Percentiles rank a stretch among this genome's conserved stretches.
Conservation (phyloP, 495 filamentous ascomycete species). For the Penicillium steckii region DNA sequence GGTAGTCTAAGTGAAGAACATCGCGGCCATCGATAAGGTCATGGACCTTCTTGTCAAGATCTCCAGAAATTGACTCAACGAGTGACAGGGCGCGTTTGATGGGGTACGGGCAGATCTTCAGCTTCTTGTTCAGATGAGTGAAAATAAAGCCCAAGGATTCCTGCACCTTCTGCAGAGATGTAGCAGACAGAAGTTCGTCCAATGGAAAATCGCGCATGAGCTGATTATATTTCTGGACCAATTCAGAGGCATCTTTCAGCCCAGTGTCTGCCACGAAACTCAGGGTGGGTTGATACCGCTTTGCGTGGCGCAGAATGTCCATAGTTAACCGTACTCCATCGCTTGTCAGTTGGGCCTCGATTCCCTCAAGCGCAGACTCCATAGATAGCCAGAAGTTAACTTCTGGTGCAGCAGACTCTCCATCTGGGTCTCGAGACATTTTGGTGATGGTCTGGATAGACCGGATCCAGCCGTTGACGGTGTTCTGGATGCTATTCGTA, state of each 20-base stretch:
- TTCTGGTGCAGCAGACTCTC: slow-evolving; percentile 89
- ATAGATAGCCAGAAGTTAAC: slow-evolving; percentile 98
- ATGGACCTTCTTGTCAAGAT: slow-evolving; percentile 84
- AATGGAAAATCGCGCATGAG: slow-evolving; percentile 97
- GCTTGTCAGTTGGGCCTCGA: slow-evolving; percentile 81
- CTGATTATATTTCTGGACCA: slow-evolving; percentile 97
- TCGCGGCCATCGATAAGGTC: slow-evolving; percentile 79
- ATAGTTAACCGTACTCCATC: slow-evolving; percentile 90
- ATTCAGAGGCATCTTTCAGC: slow-evolving; percentile 88
- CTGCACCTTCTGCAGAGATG: slow-evolving; percentile 83
- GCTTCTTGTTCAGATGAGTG: slow-evolving; percentile 90
- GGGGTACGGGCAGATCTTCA: slow-evolving; percentile 91
- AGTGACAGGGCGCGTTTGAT: slow-evolving; percentile 87
- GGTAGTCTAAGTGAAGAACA: slow-evolving; percentile 87
- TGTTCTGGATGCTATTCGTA: slow-evolving; percentile 89
- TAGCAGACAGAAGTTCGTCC: slow-evolving; percentile 90
- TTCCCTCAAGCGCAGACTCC: slow-evolving; percentile 85
- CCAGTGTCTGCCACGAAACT: slow-evolving; percentile 96
- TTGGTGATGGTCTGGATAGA: slow-evolving; percentile 97
- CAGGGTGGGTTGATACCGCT: slow-evolving; percentile 93
- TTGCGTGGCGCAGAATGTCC: slow-evolving; percentile 90
- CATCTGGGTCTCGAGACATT: slow-evolving; percentile 82
- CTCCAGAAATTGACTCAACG: slow-evolving; percentile 96
- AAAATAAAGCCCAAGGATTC: slow-evolving; percentile 88
- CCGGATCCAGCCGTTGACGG: slow-evolving; percentile 95